phyloP scores from a whole-genome alignment of 2,329 filamentous ascomycete genomes.

The Ophiostoma novo-ulmi region DNA sequence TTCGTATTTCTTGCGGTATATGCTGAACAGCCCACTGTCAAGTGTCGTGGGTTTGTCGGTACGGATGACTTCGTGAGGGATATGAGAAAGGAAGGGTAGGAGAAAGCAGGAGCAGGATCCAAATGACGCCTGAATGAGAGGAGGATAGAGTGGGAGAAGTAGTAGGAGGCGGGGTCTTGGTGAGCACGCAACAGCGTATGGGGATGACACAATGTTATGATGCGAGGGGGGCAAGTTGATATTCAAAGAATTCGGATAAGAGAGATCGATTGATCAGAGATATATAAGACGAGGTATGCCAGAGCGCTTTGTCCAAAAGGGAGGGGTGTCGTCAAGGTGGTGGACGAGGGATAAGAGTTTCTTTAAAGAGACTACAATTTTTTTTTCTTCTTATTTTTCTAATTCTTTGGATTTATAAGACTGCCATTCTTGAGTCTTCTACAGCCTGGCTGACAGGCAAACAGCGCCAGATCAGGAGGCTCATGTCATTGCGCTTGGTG shows the following conservation, averaged over 20 bases:
- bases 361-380: constrained; percentile 12
- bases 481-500: constrained; percentile 14
- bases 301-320: not conserved
- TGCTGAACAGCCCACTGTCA: not conserved
- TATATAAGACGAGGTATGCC: not conserved
- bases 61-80: not conserved
- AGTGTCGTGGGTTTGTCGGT: not conserved
- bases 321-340: not conserved
- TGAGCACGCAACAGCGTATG: constrained; percentile 12
- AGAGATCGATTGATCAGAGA: not conserved
- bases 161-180: not conserved
- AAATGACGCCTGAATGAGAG: not conserved
- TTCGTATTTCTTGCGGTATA: not conserved
- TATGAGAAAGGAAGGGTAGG: not conserved
- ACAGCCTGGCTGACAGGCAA: not conserved
- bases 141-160: not conserved
- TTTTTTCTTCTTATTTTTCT: not conserved
- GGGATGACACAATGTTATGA: constrained; percentile 16
- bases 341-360: not conserved
- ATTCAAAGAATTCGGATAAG: not conserved
- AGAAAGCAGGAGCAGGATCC: not conserved
- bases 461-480: constrained; percentile 4
- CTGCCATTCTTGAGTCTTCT: not conserved
- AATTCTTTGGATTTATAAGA: constrained; percentile 20
- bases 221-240: not conserved